Percentiles rank a stretch among this genome's conserved stretches.
phyloP scores from a whole-genome alignment of 1,139 yeast species.

The Kluyveromyces sp. region DNA sequence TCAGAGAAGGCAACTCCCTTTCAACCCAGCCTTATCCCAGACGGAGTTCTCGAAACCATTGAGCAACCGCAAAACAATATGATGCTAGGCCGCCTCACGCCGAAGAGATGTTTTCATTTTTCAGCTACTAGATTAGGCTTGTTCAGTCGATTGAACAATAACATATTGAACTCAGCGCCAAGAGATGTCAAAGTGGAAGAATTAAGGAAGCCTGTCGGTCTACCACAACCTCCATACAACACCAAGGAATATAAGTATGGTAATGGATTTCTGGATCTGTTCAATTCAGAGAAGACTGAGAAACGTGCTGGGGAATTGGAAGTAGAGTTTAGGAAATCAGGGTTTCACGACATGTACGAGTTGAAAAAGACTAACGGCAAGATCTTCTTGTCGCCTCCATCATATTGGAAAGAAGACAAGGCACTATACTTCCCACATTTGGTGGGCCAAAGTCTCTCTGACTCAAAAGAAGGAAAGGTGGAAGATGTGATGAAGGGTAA shows the following conservation, averaged over 20 bases:
- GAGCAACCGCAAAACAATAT: too few species aligned
- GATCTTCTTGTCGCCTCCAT: slow-evolving; percentile 70
- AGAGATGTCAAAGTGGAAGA: slow-evolving; percentile 34
- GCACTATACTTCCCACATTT: slow-evolving; percentile 84
- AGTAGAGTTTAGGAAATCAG: slow-evolving; percentile 77
- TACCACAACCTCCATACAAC: slow-evolving; percentile 33
- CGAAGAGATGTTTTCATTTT: slow-evolving; percentile 32
- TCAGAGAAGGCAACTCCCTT: too few species aligned
- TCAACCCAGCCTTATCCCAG: too few species aligned
- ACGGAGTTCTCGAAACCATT: too few species aligned
- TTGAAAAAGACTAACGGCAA: slow-evolving; percentile 79
- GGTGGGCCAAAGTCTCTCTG: slow-evolving; percentile 49
- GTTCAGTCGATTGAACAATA: slow-evolving; percentile 35
- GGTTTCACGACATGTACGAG: slow-evolving; percentile 75
- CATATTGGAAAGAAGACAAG: slow-evolving; percentile 68
- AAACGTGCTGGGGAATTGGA: slow-evolving; percentile 56
- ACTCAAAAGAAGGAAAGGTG: slow-evolving; percentile 35
- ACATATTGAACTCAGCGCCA: slow-evolving; percentile 34
- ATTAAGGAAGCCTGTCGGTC: slow-evolving; percentile 43
- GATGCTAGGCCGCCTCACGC: too few species aligned
- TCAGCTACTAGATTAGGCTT: slow-evolving; percentile 31
- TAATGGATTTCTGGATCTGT: slow-evolving; percentile 37
- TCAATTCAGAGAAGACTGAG: slow-evolving; percentile 44
- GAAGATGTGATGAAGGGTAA: slow-evolving; percentile 32
- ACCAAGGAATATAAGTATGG: slow-evolving; percentile 23